Percentiles rank a stretch among this genome's conserved stretches.
These are phyloP conservation scores for Schoenoplectus tabernaemontani DNA, from an alignment of 202 grass and related monocot genomes.

Conservation along the genomic window DNA sequence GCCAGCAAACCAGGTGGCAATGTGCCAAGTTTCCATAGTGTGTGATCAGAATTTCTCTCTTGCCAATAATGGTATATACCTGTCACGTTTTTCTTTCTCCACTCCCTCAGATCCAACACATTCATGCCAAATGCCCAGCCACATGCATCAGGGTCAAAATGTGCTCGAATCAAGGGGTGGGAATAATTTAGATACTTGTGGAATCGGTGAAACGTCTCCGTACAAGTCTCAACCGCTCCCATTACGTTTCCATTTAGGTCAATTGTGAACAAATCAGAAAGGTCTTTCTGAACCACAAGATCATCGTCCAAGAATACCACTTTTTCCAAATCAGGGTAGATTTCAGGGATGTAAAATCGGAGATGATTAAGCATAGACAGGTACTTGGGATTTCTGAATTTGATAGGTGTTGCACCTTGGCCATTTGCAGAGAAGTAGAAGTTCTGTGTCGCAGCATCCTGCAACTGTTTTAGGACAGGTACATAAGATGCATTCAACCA, in stretches of 20 bases:
- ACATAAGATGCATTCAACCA: constrained; percentile 97
- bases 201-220: constrained; percentile 99
- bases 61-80: constrained; percentile 99
- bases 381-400: constrained; percentile 98
- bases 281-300: constrained; percentile 79
- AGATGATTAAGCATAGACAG: constrained; percentile 98
- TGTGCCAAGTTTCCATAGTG: constrained; percentile 94
- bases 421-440: constrained; percentile 93
- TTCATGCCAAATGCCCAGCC: constrained; percentile 99
- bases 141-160: constrained; percentile 99
- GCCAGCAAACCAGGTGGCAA: constrained; percentile 89
- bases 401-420: constrained; percentile 61
- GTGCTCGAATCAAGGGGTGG: constrained; percentile 77
- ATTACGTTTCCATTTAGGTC: constrained; percentile 94
- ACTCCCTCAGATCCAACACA: constrained; percentile 85
- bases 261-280: constrained; percentile 64
- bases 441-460: constrained; percentile 73
- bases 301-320: constrained; percentile 99
- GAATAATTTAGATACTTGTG: constrained; percentile 99
- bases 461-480: constrained; percentile 90
- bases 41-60: constrained; percentile 88
- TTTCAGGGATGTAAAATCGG: constrained; percentile 94
- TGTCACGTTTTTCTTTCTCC: constrained; percentile 96
- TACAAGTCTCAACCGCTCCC: constrained; percentile 98
- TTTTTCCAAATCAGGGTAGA: constrained; percentile 75